phyloP scores from a whole-genome alignment of 2,329 filamentous ascomycete genomes.

The Diaporthe eres region DNA sequence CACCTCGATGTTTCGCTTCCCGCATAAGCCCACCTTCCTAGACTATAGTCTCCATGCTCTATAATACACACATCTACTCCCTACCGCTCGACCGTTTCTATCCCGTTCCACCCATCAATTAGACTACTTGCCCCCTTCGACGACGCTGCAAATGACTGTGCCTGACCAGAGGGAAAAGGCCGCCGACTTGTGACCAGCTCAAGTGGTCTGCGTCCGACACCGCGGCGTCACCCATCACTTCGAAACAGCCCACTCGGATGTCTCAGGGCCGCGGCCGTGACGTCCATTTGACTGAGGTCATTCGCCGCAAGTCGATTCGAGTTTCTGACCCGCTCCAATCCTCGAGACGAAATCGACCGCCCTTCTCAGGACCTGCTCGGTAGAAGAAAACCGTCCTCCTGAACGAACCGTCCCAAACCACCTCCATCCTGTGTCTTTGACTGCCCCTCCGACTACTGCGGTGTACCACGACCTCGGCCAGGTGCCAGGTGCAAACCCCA shows the following conservation, averaged over 20 bases:
- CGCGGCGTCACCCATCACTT: slow-evolving; percentile 32
- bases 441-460: slow-evolving; percentile 17
- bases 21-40: slow-evolving; percentile 25
- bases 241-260: slow-evolving; percentile 35
- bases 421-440: not conserved
- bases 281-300: slow-evolving; percentile 37
- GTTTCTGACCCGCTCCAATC: slow-evolving; percentile 6
- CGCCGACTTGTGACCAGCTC: slow-evolving; percentile 31
- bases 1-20: slow-evolving; percentile 35
- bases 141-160: slow-evolving; percentile 8
- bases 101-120: slow-evolving; percentile 3
- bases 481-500: slow-evolving; percentile 37
- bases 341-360: slow-evolving; percentile 30
- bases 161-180: slow-evolving; percentile 13
- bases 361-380: not conserved
- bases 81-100: slow-evolving; percentile 18
- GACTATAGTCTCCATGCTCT: slow-evolving; percentile 24
- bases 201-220: slow-evolving; percentile 31
- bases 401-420: not conserved
- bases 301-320: slow-evolving; percentile 25
- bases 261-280: slow-evolving; percentile 34
- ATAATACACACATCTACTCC: slow-evolving; percentile 21
- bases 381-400: not conserved
- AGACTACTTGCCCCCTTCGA: not conserved
- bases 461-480: slow-evolving; percentile 34